Evolutionary conservation across 2,329 filamentous ascomycete species (phyloP).

Genomic region (Fusarium mangiferae): DNA sequence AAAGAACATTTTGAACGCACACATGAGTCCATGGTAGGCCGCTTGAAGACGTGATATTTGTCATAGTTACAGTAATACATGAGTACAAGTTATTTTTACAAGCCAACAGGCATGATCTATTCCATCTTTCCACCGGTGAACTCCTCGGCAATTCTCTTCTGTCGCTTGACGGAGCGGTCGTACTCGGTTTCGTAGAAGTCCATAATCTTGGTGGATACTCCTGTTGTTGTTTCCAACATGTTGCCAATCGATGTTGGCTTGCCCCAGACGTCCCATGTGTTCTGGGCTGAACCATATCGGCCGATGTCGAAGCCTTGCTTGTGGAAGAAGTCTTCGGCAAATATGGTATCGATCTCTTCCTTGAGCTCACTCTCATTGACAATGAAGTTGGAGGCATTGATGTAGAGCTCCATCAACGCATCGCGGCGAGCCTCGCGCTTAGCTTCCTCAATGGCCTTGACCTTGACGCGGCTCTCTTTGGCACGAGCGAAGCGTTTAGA

Average conservation of each 20-base stretch:
- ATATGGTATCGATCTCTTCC: slow-evolving; percentile 77
- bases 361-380: slow-evolving; percentile 82
- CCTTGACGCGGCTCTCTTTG: slow-evolving; percentile 56
- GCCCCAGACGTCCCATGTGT: slow-evolving; percentile 63
- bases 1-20: not conserved
- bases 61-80: slow-evolving; percentile 39
- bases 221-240: slow-evolving; percentile 55
- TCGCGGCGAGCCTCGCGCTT: slow-evolving; percentile 72
- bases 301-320: slow-evolving; percentile 47
- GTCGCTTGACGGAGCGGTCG: slow-evolving; percentile 60
- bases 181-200: slow-evolving; percentile 52
- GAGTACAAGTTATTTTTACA: slow-evolving; percentile 44
- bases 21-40: not conserved
- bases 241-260: slow-evolving; percentile 56
- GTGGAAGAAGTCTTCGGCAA: slow-evolving; percentile 70
- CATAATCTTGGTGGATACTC: slow-evolving; percentile 50
- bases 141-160: slow-evolving; percentile 67
- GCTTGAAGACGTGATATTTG: slow-evolving; percentile 29
- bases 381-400: slow-evolving; percentile 89
- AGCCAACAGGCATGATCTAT: slow-evolving; percentile 33
- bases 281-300: slow-evolving; percentile 53
- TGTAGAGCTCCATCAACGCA: slow-evolving; percentile 86
- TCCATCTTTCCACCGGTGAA: slow-evolving; percentile 69
- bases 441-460: slow-evolving; percentile 52
- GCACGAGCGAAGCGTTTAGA: slow-evolving; percentile 69